These are phyloP conservation scores for Eruca vesicaria DNA, from an alignment of 441 rosid genomes.

Conservation along the genomic window DNA sequence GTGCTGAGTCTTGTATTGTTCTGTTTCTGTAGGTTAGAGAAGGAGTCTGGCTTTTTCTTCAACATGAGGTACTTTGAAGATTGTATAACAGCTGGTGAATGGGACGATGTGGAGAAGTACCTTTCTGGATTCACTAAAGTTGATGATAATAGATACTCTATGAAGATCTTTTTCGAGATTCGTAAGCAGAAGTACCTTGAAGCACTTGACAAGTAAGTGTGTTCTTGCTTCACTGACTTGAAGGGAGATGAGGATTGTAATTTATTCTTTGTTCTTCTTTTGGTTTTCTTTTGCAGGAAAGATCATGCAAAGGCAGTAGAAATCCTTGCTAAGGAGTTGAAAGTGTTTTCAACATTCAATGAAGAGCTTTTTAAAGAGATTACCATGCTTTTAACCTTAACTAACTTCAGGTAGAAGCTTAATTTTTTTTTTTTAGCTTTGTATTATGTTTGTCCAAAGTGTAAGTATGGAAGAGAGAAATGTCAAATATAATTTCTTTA, in stretches of 20 bases:
- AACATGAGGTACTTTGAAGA: conserved; percentile 87
- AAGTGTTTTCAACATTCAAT: conserved; percentile 62
- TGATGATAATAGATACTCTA: conserved; percentile 85
- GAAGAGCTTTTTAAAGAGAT: conserved; percentile 68
- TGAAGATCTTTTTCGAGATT: conserved; percentile 86
- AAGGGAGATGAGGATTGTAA: conserved; percentile 21
- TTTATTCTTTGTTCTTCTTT: neutral
- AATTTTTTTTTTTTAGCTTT: neutral
- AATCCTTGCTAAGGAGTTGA: conserved; percentile 60
- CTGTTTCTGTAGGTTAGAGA: conserved; percentile 50
- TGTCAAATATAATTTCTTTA: neutral
- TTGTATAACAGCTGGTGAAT: conserved; percentile 69
- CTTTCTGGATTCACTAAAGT: conserved; percentile 83
- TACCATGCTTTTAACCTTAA: conserved; percentile 56
- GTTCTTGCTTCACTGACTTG: conserved; percentile 31
- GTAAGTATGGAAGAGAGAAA: neutral
- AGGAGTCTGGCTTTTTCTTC: conserved; percentile 88
- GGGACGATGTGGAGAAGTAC: conserved; percentile 92
- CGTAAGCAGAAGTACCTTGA: conserved; percentile 90
- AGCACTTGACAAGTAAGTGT: conserved; percentile 76
- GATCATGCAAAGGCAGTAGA: conserved; percentile 71
- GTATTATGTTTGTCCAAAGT: neutral
- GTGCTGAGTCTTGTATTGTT: neutral
- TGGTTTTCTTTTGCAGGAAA: conserved; percentile 38
- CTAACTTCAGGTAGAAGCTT: conserved; percentile 46